A percentile compares a stretch with the other conserved stretches of the same genome.
Conservation (phyloP, 169 alveolate genomes). For the Theileria parva region DNA sequence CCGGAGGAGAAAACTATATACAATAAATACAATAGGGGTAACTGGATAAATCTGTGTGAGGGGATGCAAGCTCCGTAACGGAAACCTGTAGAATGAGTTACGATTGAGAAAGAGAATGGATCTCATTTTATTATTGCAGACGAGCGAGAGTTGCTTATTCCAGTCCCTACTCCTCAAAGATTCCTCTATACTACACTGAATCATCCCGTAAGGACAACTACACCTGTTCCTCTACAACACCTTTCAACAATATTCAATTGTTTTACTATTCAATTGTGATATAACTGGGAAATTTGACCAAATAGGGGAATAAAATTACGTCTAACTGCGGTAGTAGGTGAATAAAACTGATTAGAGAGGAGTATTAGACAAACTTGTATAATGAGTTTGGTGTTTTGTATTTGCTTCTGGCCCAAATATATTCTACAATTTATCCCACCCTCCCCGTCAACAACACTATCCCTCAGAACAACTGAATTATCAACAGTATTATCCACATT, state of each 20-base stretch:
- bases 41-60: no score
- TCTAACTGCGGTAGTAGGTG: neutral
- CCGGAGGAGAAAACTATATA: no score
- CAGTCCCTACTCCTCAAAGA: slow-evolving; percentile 42
- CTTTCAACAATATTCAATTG: neutral
- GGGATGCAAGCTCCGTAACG: no score
- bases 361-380: slow-evolving; percentile 34
- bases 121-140: slow-evolving; percentile 57
- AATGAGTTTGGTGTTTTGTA: slow-evolving; percentile 46
- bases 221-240: slow-evolving; percentile 45
- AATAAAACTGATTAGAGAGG: neutral
- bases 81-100: slow-evolving; percentile 36
- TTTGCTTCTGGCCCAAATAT: slow-evolving; percentile 52
- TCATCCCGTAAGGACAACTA: slow-evolving; percentile 40
- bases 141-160: slow-evolving; percentile 27
- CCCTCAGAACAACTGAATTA: neutral
- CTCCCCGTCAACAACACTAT: neutral
- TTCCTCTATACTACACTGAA: slow-evolving; percentile 46
- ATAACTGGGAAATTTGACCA: no score
- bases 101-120: slow-evolving; percentile 45
- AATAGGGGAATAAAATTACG: no score
- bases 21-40: no score
- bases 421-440: slow-evolving; percentile 22
- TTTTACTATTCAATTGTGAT: neutral
- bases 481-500: slow-evolving; percentile 4